A percentile compares a stretch with the other conserved stretches of the same genome.
phyloP scores from a whole-genome alignment of 2,329 filamentous ascomycete genomes.

The Hypoxylon sp. region DNA sequence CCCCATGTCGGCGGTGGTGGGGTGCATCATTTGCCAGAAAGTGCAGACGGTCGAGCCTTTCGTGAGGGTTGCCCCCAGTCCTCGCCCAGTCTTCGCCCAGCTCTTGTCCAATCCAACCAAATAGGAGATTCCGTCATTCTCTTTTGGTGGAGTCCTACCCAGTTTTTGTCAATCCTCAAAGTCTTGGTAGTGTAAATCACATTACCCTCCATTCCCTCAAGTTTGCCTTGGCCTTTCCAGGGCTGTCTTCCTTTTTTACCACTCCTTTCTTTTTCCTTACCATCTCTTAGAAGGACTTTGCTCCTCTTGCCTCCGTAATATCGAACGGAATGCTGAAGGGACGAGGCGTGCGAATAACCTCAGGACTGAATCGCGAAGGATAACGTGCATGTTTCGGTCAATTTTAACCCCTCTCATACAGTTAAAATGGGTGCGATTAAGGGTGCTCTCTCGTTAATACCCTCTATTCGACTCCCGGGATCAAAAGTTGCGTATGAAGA shows the following conservation, averaged over 20 bases:
- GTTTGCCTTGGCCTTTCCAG: conserved; percentile 38
- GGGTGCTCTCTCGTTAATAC: conserved; percentile 43
- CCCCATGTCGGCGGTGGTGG: conserved; percentile 38
- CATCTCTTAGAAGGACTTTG: conserved; percentile 17
- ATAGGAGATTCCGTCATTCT: conserved; percentile 44
- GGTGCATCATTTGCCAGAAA: conserved; percentile 35
- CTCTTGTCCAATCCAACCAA: conserved; percentile 1
- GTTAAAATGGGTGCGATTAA: conserved; percentile 44
- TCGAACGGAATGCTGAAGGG: conserved; percentile 38
- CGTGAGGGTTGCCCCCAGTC: conserved; percentile 4
- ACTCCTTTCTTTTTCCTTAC: conserved; percentile 19
- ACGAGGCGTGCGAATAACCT: conserved; percentile 28
- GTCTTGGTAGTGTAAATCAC: conserved; percentile 30
- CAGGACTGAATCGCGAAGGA: conserved; percentile 27
- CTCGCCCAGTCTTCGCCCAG: no score
- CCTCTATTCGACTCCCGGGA: conserved; percentile 36
- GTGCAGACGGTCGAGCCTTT: conserved; percentile 24
- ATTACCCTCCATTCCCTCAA: conserved; percentile 33
- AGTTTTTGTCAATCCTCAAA: conserved; percentile 29
- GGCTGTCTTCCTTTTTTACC: conserved; percentile 29
- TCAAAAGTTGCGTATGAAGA: conserved; percentile 45
- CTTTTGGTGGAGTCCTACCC: conserved; percentile 36
- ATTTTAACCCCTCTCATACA: conserved; percentile 19
- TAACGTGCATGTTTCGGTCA: conserved; percentile 27
- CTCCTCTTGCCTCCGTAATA: conserved; percentile 10